These are phyloP conservation scores for Lolium multiflorum DNA, from an alignment of 176 grass and related monocot species.

Conservation along the genomic window DNA sequence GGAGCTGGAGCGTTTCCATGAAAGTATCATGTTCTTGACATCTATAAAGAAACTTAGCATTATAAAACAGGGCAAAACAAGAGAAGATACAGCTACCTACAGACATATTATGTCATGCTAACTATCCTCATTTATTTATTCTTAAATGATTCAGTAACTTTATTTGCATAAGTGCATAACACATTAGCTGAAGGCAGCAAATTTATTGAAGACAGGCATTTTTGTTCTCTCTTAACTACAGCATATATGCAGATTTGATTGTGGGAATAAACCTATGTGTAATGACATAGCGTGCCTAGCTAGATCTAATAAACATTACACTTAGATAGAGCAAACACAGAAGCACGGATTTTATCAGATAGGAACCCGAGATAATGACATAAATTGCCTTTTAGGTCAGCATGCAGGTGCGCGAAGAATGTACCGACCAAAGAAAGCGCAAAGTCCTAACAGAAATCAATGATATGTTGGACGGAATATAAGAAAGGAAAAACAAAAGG, in stretches of 20 bases:
- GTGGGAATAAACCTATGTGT: constrained; percentile 13
- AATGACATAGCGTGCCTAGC: not conserved
- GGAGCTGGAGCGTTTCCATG: not conserved
- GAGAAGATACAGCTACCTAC: not conserved
- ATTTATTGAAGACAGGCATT: not conserved
- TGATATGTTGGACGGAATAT: constrained; percentile 50
- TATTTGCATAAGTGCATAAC: not conserved
- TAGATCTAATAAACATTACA: constrained; percentile 5
- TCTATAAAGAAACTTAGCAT: constrained; percentile 1
- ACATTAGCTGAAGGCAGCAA: constrained; percentile 1
- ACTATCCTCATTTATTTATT: not conserved
- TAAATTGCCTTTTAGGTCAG: constrained; percentile 33
- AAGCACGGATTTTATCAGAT: constrained; percentile 7
- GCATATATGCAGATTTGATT: constrained; percentile 18
- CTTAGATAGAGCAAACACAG: constrained; percentile 25
- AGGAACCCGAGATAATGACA: constrained; percentile 37
- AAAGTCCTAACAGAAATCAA: constrained; percentile 44
- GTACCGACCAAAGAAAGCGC: constrained; percentile 30
- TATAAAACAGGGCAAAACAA: not conserved
- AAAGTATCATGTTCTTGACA: not conserved
- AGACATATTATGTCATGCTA: constrained; percentile 7
- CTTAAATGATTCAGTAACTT: not conserved
- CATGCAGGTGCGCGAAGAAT: constrained; percentile 26
- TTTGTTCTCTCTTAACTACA: constrained; percentile 28
- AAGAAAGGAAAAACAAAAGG: constrained; percentile 43